A percentile compares a stretch with the other conserved stretches of the same genome.
Evolutionary conservation across 2,329 filamentous ascomycete species (phyloP).

Genomic region (Xylaria sp.): DNA sequence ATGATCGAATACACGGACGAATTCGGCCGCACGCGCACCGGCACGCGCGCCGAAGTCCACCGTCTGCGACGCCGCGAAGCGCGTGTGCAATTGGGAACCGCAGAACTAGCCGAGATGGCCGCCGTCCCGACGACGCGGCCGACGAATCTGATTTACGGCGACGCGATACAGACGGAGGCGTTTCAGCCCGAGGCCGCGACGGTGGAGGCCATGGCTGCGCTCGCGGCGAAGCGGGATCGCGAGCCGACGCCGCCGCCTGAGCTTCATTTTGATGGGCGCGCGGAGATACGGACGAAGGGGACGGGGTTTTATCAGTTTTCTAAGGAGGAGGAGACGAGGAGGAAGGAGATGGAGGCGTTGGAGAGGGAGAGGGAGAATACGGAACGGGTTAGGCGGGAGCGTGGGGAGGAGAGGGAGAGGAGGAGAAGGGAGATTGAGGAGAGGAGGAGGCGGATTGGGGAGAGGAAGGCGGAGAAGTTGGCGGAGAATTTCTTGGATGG

Average conservation of each 20-base stretch:
- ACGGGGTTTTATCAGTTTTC: slow-evolving; percentile 88
- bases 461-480: slow-evolving; percentile 38
- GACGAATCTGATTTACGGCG: slow-evolving; percentile 71
- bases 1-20: slow-evolving; percentile 87
- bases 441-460: slow-evolving; percentile 57
- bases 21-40: slow-evolving; percentile 75
- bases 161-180: slow-evolving; percentile 75
- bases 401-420: slow-evolving; percentile 59
- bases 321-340: slow-evolving; percentile 60
- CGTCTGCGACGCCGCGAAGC: slow-evolving; percentile 58
- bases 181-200: slow-evolving; percentile 67
- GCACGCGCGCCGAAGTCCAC: slow-evolving; percentile 63
- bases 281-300: slow-evolving; percentile 81
- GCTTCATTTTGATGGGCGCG: slow-evolving; percentile 77
- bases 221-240: slow-evolving; percentile 73
- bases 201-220: slow-evolving; percentile 63
- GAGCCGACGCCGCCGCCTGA: slow-evolving; percentile 74
- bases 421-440: slow-evolving; percentile 60
- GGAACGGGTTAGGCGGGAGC: slow-evolving; percentile 60
- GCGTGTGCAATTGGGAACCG: slow-evolving; percentile 42
- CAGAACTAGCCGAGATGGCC: slow-evolving; percentile 42
- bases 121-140: slow-evolving; percentile 58
- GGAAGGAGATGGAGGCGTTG: slow-evolving; percentile 69
- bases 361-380: slow-evolving; percentile 57
- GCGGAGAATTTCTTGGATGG: slow-evolving; percentile 36